Conservation (phyloP, 164 flowering plant species). For the Pachysandra terminalis region DNA sequence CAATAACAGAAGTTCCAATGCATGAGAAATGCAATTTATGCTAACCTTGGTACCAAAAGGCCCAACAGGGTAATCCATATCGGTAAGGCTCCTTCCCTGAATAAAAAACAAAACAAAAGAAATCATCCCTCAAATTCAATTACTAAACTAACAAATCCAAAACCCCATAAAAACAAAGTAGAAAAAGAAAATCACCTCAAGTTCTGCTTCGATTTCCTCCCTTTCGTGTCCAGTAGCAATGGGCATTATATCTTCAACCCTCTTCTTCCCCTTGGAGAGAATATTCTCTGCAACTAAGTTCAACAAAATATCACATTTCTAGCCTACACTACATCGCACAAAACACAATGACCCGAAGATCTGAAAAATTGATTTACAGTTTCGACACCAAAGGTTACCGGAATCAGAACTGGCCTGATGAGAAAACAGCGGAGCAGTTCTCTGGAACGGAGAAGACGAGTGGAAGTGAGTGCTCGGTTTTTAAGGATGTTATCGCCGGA, state of each 20-base stretch:
- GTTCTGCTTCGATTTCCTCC: conserved; percentile 74
- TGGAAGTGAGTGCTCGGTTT: conserved; percentile 14
- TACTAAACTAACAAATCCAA: not conserved
- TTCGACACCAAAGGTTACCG: conserved; percentile 19
- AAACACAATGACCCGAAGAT: not conserved
- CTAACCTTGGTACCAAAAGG: conserved; percentile 94
- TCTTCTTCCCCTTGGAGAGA: conserved; percentile 29
- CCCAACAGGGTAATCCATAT: conserved; percentile 59
- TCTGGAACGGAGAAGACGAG: conserved; percentile 21
- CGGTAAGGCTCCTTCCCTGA: conserved; percentile 63
- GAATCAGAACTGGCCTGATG: conserved; percentile 39
- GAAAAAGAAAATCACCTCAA: conserved; percentile 39
- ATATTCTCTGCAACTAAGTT: too few relatives aligned
- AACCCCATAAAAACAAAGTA: not conserved
- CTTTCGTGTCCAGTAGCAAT: conserved; percentile 86
- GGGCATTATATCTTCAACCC: conserved; percentile 70
- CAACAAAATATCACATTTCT: too few relatives aligned
- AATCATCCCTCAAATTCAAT: conserved; percentile 2
- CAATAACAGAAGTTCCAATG: not conserved
- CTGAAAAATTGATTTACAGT: not conserved
- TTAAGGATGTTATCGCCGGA: not conserved
- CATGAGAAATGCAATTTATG: not conserved
- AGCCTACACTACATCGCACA: too few relatives aligned
- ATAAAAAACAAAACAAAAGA: conserved; percentile 1
- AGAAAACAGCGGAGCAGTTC: conserved; percentile 29